Evolutionary conservation across 2,329 filamentous ascomycete species (phyloP), one percentile per base, ranked within the genome.

Genomic region (Ophiostoma ips): DNA sequence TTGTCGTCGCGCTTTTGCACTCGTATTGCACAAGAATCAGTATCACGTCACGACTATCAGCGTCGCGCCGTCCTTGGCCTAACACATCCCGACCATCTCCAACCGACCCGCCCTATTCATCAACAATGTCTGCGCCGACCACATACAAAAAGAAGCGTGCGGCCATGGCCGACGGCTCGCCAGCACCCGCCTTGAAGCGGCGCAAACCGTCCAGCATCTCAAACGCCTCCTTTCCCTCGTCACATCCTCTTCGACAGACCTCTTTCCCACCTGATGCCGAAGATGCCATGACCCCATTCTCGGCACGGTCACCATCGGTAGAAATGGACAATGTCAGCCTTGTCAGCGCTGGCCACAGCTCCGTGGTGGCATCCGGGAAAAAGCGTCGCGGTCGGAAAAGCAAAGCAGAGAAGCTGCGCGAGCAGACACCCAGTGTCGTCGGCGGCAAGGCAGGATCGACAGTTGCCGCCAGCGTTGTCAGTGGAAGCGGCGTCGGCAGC

Each of bases 211-310:
- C 82, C 12, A 75, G 66, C 54, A 69, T 79, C 55, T 80, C 80
- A 3, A 68, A 72, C 24, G 65, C 72, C 9, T 77, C 76, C 8
- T 60, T 62, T 13, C 50, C 44, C 57, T 75, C 76, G 1, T 70
- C 75, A 0, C 83, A 87, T 56, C 83, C 83, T 1, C 76, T 92
- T 2, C 83, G 86, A 36, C 84, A 88, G 60, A 89, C 87, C 5
- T 87, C 84, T 0, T 92, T 88, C 60, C 83, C 84, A 0, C 84
- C 84, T 24, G 81, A 79, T 52, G 40, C 40, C 40, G 40, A 43
- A 31, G 69, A 77, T 49, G 65, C 64, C 33, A 64, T 70, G 19
- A 78, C 76, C 2, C 72, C 76, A 0, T 73, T 73, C 37, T 70
- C 66, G 55, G 71, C 71, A 16, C 76, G 82, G 15, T 85, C 81